These are phyloP conservation scores for Nasturtium officinale DNA, from an alignment of 345 rosid species.

Conservation along the genomic window DNA sequence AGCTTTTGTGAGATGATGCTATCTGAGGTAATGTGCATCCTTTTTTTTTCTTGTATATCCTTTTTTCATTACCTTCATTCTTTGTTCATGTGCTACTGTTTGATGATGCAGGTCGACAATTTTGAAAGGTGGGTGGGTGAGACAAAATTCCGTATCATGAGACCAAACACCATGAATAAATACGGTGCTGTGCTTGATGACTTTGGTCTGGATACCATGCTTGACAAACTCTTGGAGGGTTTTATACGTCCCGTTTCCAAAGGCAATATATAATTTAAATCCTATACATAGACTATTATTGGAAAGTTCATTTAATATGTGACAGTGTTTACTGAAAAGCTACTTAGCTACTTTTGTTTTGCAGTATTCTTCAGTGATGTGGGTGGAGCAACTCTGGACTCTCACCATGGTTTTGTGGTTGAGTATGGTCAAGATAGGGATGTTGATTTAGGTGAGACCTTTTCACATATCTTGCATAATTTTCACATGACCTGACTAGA, in stretches of 20 bases:
- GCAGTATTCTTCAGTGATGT: conserved; percentile 92
- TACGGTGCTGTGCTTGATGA: conserved; percentile 96
- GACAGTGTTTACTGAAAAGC: conserved; percentile 1
- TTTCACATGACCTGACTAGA: conserved; percentile 11
- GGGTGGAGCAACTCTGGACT: conserved; percentile 90
- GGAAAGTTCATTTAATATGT: conserved; percentile 8
- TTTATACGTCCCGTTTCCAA: conserved; percentile 78
- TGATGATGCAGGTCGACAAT: conserved; percentile 72
- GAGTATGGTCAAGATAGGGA: conserved; percentile 90
- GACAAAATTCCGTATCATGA: conserved; percentile 77
- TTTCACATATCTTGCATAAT: conserved; percentile 5
- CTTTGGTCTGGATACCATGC: conserved; percentile 92
- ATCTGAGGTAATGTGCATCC: conserved; percentile 59
- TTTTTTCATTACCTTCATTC: conserved; percentile 34
- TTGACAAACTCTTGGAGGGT: conserved; percentile 74
- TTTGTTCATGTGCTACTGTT: conserved; percentile 47
- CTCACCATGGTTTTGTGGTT: conserved; percentile 98
- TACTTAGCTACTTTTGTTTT: conserved; percentile 19
- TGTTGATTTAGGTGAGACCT: conserved; percentile 80
- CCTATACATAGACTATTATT: not conserved
- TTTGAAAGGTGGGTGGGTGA: conserved; percentile 85
- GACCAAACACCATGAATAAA: conserved; percentile 97
- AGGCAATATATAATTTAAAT: conserved; percentile 47
- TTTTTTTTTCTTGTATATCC: not conserved
- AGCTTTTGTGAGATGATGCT: conserved; percentile 69